Conservation (phyloP, 2,329 filamentous ascomycete genomes). For the Cladosporium sp. region DNA sequence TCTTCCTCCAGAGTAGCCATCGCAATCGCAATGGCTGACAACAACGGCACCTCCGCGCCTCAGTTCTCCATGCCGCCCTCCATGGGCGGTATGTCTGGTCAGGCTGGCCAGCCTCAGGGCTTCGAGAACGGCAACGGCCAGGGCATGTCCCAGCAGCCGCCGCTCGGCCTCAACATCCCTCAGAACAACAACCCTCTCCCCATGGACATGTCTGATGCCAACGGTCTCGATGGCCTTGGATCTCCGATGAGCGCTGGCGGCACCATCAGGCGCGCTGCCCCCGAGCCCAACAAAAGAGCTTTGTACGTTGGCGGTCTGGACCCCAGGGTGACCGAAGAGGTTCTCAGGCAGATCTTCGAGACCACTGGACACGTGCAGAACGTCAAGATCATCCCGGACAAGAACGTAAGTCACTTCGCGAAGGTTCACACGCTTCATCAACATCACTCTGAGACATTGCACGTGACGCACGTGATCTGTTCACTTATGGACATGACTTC, state of each 20-base stretch:
- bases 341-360: conserved; percentile 96
- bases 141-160: conserved; percentile 86
- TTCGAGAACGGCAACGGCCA: conserved; percentile 71
- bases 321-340: conserved; percentile 91
- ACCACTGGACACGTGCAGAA: conserved; percentile 97
- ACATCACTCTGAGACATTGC: background rate
- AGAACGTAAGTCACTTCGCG: conserved; percentile 73
- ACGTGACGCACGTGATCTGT: conserved; percentile 9
- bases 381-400: conserved; percentile 99
- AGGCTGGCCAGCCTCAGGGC: conserved; percentile 39
- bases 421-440: background rate
- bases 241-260: conserved; percentile 81
- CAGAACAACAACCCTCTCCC: conserved; percentile 96
- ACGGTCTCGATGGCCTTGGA: conserved; percentile 74
- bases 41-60: conserved; percentile 9
- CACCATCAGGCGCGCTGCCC: conserved; percentile 84
- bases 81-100: conserved; percentile 35
- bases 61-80: conserved; percentile 14
- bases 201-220: conserved; percentile 63
- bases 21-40: conserved; percentile 17
- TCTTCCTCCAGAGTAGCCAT: background rate
- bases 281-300: conserved; percentile 97
- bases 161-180: conserved; percentile 70
- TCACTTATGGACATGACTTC: background rate
- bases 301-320: conserved; percentile 95